Evolutionary conservation across 192 early-diverging fungal genomes (phyloP), one percentile per base, ranked within the genome.

Genomic region (Backusella westeae): DNA sequence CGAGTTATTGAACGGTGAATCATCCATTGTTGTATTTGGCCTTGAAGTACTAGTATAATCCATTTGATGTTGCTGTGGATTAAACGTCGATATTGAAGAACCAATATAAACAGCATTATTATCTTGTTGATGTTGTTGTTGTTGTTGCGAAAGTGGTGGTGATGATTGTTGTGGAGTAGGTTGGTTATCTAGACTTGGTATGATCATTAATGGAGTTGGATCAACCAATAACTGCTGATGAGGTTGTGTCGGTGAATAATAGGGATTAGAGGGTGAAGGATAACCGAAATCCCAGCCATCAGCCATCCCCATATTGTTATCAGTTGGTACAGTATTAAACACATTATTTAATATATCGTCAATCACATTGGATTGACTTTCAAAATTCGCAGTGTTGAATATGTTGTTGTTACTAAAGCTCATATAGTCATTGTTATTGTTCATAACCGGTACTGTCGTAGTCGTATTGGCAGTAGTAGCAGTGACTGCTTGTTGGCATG

Each of bases 171-270:
- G 53, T 56, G 53, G 3, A 17, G 42, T 4, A 17, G 42, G n/a
- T 56, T 63, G 56, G 8, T 10, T 26, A 29, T 63, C 56, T 12
- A 63, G 23, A 26, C 23, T 29, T 26, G 56, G 56, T 63, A 63
- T 63, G 56, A 63, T 26, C 56, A 63, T 63, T 63, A 63, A 63
- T 63, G 56, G 56, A 29, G 21, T 63, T 4, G 56, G 56, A 10
- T 77, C 44, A n/a, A 74, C 78, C 75, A 84, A 78, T 23, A 71
- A 21, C 5, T 35, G 34, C 4, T 69, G 34, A 36, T 19, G 34
- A 39, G 68, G 17, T 69, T 41, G 68, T 10, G 68, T 69, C 19
- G 68, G 68, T 38, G 68, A 69, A 38, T 69, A 69, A 36, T 69
- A 69, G 3, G 68, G 68, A 17, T 69, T 69, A 10, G 36, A 38